Evolutionary conservation across 331 rosid species (phyloP).

Genomic region (Spiraea crenata): DNA sequence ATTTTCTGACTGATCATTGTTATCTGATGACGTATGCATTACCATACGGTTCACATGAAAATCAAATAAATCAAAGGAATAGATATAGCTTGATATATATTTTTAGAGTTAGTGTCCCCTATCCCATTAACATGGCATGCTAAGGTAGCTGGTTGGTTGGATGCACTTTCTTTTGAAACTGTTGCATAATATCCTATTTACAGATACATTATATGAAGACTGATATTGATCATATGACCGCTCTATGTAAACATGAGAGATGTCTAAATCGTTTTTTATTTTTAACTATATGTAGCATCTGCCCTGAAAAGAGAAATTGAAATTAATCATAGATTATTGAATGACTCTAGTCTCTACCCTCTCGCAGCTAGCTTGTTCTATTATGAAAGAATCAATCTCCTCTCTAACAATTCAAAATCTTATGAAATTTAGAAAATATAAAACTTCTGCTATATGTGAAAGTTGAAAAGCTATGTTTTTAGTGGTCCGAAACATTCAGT

Average conservation of each 20-base stretch:
- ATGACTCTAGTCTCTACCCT: too few relatives aligned
- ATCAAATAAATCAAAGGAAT: conserved; percentile 6
- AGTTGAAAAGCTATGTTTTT: not conserved
- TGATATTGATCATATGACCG: too few relatives aligned
- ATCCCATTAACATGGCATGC: not conserved
- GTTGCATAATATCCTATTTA: not conserved
- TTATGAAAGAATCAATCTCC: not conserved
- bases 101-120: not conserved
- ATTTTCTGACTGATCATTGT: conserved; percentile 25
- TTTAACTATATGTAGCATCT: too few relatives aligned
- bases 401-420: not conserved
- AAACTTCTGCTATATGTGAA: not conserved
- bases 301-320: too few relatives aligned
- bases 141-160: not conserved
- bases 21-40: not conserved
- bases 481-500: conserved; percentile 20
- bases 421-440: too few relatives aligned
- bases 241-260: too few relatives aligned
- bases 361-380: not conserved
- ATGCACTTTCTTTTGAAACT: not conserved
- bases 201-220: too few relatives aligned
- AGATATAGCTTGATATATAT: conserved; percentile 1
- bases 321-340: too few relatives aligned
- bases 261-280: too few relatives aligned
- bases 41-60: conserved; percentile 5